Conservation (phyloP, 148 eudicot genomes). For the Linanthus parryae region DNA sequence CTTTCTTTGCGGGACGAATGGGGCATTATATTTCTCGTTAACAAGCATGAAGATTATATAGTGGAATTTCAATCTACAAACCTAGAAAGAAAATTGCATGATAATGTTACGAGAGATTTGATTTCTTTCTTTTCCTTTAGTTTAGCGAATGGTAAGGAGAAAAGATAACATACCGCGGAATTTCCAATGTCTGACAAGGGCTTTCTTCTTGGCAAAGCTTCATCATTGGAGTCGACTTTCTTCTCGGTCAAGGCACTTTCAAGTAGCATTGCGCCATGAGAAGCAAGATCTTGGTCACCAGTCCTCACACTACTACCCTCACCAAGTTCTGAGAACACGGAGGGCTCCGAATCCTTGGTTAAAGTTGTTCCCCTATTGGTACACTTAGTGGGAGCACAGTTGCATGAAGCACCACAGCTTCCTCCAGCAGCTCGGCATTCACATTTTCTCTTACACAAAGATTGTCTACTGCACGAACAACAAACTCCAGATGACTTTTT, state of each 20-base stretch:
- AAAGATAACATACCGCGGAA: conserved; percentile 35
- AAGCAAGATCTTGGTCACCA: conserved; percentile 39
- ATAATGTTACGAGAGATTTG: too few species aligned
- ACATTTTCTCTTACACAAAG: conserved; percentile 81
- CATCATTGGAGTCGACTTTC: conserved; percentile 34
- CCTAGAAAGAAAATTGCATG: too few species aligned
- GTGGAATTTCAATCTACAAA: too few species aligned
- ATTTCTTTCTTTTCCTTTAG: too few species aligned
- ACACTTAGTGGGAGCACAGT: conserved; percentile 55
- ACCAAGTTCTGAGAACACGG: conserved; percentile 6
- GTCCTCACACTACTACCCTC: conserved; percentile 20
- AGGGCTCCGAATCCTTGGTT: conserved; percentile 14
- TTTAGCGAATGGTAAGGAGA: too few species aligned
- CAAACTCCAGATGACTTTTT: conserved; percentile 31
- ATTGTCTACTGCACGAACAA: conserved; percentile 63
- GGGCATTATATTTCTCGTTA: too few species aligned
- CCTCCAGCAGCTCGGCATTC: conserved; percentile 68
- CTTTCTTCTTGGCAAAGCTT: conserved; percentile 43
- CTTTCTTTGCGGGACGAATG: too few species aligned
- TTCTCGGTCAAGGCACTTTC: conserved; percentile 59
- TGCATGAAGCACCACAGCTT: conserved; percentile 46
- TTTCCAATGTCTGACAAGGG: conserved; percentile 93
- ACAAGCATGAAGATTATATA: too few species aligned
- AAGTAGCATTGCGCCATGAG: conserved; percentile 77
- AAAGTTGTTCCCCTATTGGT: conserved; percentile 48